Base-by-base conservation (phyloP, 78 protist genomes). In the Cyanophora paradoxa region DNA sequence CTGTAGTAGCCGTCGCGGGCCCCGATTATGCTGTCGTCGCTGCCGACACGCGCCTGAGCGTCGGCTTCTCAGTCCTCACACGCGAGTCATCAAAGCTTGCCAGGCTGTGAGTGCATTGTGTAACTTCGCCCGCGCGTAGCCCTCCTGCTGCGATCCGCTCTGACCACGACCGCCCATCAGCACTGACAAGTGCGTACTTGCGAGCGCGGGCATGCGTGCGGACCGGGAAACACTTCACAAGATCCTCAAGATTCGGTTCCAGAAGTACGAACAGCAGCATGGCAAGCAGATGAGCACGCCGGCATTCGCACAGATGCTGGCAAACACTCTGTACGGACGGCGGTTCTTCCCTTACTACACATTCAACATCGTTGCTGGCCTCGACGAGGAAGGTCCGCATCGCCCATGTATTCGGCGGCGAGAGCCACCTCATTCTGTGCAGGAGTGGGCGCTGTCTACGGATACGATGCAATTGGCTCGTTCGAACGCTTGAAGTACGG, bases 321-420 rank as follows among this genome's bases (percentile, higher is more conserved):
- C 94, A 19, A 91, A 82, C 58, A 93, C 87, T n/a, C 88, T 97
- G n/a, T 97, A 97, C 76, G 37, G 70, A 33, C 78, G 85, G 33
- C 84, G 99, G 26, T 96, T 96, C 86, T 96, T 97, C 93, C 99
- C 99, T 31, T 90, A 74, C 66, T 95, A 95, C 84, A 81, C 98
- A 3, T 91, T 86, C 83, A 92, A 92, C 82, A 52, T 96, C 36
- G 64, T 96, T 20, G 97, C 74, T 0, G 99, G 99, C 26, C 64
- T 92, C 19, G 93, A 91, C 82, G 84, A 58, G 33, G 40, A 90
- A 13, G 90, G 86, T 54, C 13, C 34, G 44, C 31, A 26, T 79
- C 28, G 37, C 34, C 1, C 48, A 7, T 26, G 50, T 44, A 4
- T 50, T 5, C 14, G 16, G n/a, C 59, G 31, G 10, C 40, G 19